Evolutionary conservation across 495 filamentous ascomycete species (phyloP).

Genomic region (Pseudomonodictys pantanalensis): DNA sequence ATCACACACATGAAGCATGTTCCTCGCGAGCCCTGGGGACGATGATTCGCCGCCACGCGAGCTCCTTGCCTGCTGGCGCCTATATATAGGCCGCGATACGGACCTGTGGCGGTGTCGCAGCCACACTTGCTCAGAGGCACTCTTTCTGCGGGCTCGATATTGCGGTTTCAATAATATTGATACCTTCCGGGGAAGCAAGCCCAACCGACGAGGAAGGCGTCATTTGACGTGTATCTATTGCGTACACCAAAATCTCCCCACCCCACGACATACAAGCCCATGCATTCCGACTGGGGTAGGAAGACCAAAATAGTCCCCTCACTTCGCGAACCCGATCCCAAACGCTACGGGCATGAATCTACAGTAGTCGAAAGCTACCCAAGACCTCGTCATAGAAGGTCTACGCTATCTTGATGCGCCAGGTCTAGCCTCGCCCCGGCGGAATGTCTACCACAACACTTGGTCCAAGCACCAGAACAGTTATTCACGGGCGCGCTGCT

Average conservation of each 20-base stretch:
- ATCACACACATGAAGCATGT: conserved; percentile 24
- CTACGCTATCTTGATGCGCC: too few relatives aligned
- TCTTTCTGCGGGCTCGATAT: conserved; percentile 8
- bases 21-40: not conserved
- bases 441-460: not conserved
- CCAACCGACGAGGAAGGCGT: not conserved
- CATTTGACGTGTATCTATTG: conserved; percentile 18
- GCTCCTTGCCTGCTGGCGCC: conserved; percentile 2
- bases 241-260: not conserved
- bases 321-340: conserved; percentile 2
- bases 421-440: too few relatives aligned
- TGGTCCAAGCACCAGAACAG: not conserved
- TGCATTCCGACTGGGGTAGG: not conserved
- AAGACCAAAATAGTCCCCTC: conserved; percentile 25
- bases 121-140: conserved; percentile 8
- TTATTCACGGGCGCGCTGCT: not conserved
- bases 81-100: conserved; percentile 29
- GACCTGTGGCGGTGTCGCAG: conserved; percentile 27
- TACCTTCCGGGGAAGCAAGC: conserved; percentile 2
- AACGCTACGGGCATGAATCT: too few relatives aligned
- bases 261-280: conserved; percentile 4
- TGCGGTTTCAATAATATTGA: conserved; percentile 22
- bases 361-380: too few relatives aligned
- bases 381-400: not conserved
- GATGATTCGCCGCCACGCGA: conserved; percentile 9